These are phyloP conservation scores for Colletotrichum karsti DNA, from an alignment of 2,329 filamentous ascomycete species.

Conservation along the genomic window DNA sequence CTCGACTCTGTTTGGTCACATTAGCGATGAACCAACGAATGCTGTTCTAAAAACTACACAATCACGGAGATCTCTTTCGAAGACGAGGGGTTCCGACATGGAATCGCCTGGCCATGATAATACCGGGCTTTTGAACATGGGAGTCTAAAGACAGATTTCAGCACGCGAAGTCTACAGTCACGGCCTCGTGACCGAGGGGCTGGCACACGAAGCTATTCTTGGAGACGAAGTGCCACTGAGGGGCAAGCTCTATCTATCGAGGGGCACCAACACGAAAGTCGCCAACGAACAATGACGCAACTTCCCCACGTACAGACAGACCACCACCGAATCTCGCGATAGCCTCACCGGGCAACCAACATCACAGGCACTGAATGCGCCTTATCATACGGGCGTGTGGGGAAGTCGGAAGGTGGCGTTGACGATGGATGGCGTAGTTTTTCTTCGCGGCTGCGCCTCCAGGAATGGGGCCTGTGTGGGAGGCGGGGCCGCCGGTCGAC, in stretches of 20 bases:
- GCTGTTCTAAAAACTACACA: neutral
- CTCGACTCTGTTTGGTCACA: neutral
- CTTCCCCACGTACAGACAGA: neutral
- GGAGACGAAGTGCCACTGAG: neutral
- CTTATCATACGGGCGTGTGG: neutral
- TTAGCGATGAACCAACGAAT: neutral
- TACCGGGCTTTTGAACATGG: neutral
- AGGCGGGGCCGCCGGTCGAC: neutral
- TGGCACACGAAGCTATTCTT: constrained; percentile 11
- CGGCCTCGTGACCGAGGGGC: neutral
- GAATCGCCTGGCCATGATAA: neutral
- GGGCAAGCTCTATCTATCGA: neutral
- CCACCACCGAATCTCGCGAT: neutral
- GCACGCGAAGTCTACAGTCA: neutral
- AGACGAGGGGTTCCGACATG: neutral
- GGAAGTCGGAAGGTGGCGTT: constrained; percentile 17
- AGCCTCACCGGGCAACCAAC: neutral
- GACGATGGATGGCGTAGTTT: constrained; percentile 6
- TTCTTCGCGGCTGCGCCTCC: constrained; percentile 18
- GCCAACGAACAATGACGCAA: neutral
- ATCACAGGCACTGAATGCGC: neutral
- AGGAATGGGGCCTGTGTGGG: neutral
- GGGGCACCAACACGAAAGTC: neutral
- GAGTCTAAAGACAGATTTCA: neutral
- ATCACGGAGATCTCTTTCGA: neutral